These are phyloP conservation scores for Colletotrichum musicola DNA, from an alignment of 2,329 filamentous ascomycete species.

Conservation along the genomic window DNA sequence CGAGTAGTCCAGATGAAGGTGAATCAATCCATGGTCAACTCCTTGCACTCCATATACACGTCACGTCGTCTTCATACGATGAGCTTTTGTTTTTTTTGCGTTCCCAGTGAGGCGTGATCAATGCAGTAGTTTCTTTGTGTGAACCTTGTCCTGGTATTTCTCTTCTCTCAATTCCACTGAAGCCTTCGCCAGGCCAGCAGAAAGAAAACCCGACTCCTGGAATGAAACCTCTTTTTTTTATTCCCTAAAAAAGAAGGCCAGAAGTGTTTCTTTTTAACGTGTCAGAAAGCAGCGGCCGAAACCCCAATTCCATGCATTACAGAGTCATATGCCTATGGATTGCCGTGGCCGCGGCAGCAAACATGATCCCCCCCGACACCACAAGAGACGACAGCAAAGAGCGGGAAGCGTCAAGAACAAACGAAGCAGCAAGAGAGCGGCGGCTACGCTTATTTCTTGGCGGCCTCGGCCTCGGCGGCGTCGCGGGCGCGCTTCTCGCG, in stretches of 20 bases:
- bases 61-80: constrained; percentile 33
- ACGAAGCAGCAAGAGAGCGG: constrained; percentile 9
- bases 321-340: constrained; percentile 25
- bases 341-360: constrained; percentile 37
- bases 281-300: constrained; percentile 38
- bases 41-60: constrained; percentile 36
- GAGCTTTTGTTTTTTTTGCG: neutral
- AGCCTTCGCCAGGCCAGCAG: constrained; percentile 38
- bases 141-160: constrained; percentile 39
- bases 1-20: neutral
- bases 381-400: constrained; percentile 38
- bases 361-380: constrained; percentile 35
- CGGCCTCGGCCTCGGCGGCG: constrained; percentile 84
- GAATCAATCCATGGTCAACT: constrained; percentile 36
- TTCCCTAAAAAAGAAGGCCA: constrained; percentile 16
- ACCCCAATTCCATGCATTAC: constrained; percentile 32
- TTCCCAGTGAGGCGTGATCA: constrained; percentile 23
- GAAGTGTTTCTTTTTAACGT: constrained; percentile 37
- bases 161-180: constrained; percentile 34
- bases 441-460: constrained; percentile 80
- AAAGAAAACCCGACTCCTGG: constrained; percentile 29
- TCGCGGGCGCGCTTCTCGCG: constrained; percentile 95
- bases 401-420: constrained; percentile 26
- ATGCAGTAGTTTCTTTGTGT: constrained; percentile 40
- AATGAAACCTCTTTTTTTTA: constrained; percentile 30